These are phyloP conservation scores for Leishmania lainsoni DNA, from an alignment of 208 protist species.

Conservation along the genomic window DNA sequence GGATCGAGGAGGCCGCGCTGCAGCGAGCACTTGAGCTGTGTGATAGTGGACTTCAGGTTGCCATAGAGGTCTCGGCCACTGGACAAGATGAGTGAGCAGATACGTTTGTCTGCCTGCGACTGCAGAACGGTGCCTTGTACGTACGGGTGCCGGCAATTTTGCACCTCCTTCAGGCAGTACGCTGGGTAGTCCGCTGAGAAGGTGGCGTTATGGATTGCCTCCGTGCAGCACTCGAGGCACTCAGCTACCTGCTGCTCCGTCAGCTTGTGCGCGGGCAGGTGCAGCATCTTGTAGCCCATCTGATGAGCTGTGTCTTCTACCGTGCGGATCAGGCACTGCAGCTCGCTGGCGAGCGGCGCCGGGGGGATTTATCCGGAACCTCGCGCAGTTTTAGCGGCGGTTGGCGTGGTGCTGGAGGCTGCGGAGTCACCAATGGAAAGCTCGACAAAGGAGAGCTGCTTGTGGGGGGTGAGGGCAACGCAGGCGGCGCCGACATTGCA, in stretches of 20 bases:
- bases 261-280: slow-evolving; percentile 49
- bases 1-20: slow-evolving; percentile 48
- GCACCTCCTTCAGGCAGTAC: slow-evolving; percentile 77
- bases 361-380: slow-evolving; percentile 59
- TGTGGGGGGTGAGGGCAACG: slow-evolving; percentile 4
- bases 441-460: neutral
- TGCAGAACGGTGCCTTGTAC: slow-evolving; percentile 70
- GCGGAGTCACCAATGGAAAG: slow-evolving; percentile 17
- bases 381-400: slow-evolving; percentile 65
- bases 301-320: slow-evolving; percentile 33
- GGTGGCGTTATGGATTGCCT: slow-evolving; percentile 67
- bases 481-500: slow-evolving; percentile 8
- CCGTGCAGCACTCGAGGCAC: slow-evolving; percentile 64
- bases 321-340: slow-evolving; percentile 29
- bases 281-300: slow-evolving; percentile 48
- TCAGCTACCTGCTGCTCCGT: slow-evolving; percentile 47
- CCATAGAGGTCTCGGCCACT: slow-evolving; percentile 88
- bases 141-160: slow-evolving; percentile 52
- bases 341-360: slow-evolving; percentile 18
- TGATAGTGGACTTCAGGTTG: slow-evolving; percentile 72
- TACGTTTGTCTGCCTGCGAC: slow-evolving; percentile 1
- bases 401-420: slow-evolving; percentile 52
- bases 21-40: slow-evolving; percentile 70
- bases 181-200: slow-evolving; percentile 77
- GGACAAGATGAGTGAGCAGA: slow-evolving; percentile 72